A percentile compares a stretch with the other conserved stretches of the same genome.
phyloP scores from a whole-genome alignment of 2,329 filamentous ascomycete genomes.

The Claviceps pusilla region DNA sequence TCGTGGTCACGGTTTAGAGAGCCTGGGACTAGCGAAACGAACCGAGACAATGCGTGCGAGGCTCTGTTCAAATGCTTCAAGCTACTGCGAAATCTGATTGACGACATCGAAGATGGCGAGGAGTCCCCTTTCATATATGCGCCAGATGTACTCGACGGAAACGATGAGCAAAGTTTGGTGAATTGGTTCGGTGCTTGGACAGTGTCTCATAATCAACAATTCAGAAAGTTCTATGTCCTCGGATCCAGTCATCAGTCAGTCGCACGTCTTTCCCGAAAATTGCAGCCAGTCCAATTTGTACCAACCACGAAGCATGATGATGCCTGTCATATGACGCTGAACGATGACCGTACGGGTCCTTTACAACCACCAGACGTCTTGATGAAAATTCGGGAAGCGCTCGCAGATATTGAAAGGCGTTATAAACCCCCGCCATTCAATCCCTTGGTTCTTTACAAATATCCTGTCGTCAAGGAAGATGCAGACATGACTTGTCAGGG shows the following conservation, averaged over 20 bases:
- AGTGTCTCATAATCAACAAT: slow-evolving; percentile 30
- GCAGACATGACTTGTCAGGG: slow-evolving; percentile 12
- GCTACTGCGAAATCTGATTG: slow-evolving; percentile 9
- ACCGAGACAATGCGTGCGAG: slow-evolving; percentile 7
- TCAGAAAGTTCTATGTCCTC: slow-evolving; percentile 39
- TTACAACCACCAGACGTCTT: background rate
- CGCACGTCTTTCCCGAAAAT: slow-evolving; percentile 12
- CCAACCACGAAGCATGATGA: background rate
- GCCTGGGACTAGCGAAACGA: background rate
- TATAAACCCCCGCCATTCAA: slow-evolving; percentile 3
- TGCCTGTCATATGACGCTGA: background rate
- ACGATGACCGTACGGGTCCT: background rate
- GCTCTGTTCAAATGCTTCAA: slow-evolving; percentile 12
- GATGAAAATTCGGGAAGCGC: background rate
- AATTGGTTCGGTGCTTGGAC: slow-evolving; percentile 51
- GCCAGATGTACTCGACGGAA: slow-evolving; percentile 32
- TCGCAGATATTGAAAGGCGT: background rate
- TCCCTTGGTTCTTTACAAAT: slow-evolving; percentile 20
- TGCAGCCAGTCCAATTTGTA: slow-evolving; percentile 5
- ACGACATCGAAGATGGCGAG: slow-evolving; percentile 6
- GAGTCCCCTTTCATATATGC: slow-evolving; percentile 28
- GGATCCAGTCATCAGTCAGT: slow-evolving; percentile 24
- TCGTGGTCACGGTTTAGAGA: background rate
- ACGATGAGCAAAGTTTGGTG: slow-evolving; percentile 47
- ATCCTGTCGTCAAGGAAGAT: slow-evolving; percentile 26